phyloP scores from a whole-genome alignment of 148 eudicot genomes.

The Nepenthes mirabilis region DNA sequence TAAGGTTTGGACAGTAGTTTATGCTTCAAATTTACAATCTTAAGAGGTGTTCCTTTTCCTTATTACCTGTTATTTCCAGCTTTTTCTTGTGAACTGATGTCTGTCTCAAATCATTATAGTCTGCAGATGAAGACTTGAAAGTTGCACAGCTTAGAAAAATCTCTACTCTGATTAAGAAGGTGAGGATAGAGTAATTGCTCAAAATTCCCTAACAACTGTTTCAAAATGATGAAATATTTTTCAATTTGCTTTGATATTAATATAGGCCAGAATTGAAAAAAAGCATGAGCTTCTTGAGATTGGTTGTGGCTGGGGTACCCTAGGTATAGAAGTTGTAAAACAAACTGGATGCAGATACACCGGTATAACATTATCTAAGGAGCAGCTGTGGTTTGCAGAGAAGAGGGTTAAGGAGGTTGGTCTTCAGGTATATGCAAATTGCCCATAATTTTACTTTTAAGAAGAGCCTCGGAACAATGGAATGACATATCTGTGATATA shows the following conservation, averaged over 20 bases:
- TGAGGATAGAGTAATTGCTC: not conserved
- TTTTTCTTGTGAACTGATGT: not conserved
- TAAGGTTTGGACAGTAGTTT: slow-evolving; percentile 36
- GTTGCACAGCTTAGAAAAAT: slow-evolving; percentile 71
- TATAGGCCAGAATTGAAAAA: slow-evolving; percentile 62
- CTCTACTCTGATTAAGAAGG: slow-evolving; percentile 54
- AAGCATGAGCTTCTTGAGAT: slow-evolving; percentile 77
- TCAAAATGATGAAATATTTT: not conserved
- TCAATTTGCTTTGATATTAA: not conserved
- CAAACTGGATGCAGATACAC: slow-evolving; percentile 92
- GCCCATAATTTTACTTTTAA: too few relatives aligned
- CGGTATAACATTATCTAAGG: slow-evolving; percentile 75
- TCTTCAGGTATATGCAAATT: slow-evolving; percentile 39
- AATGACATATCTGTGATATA: too few relatives aligned
- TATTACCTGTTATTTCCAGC: not conserved
- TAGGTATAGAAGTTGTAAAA: slow-evolving; percentile 81
- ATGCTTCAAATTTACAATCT: not conserved
- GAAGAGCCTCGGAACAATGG: too few relatives aligned
- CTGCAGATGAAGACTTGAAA: slow-evolving; percentile 65
- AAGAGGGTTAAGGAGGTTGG: slow-evolving; percentile 78
- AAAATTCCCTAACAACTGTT: not conserved
- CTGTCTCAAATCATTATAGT: slow-evolving; percentile 19
- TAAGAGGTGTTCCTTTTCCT: not conserved
- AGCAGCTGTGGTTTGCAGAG: slow-evolving; percentile 74
- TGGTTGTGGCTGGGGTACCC: slow-evolving; percentile 96